Evolutionary conservation across 176 grass and related monocot species (phyloP), one percentile per base, ranked within the genome.

Genomic region (Miscanthus lutarioriparius): DNA sequence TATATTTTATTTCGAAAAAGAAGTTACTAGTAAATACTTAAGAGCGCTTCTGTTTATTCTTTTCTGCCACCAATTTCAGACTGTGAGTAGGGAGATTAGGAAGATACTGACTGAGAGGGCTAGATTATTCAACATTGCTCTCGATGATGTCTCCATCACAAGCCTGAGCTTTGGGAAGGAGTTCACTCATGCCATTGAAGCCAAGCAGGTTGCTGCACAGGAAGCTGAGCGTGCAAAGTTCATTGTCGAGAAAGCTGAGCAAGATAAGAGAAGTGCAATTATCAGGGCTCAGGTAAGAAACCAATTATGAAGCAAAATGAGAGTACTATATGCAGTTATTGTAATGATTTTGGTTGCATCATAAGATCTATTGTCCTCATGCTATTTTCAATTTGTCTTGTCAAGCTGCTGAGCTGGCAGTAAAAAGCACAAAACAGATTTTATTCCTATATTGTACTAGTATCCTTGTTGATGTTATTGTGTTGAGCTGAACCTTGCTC

Each of bases 51-150:
- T 87, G 33, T 64, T 53, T 84, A 10, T 30, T 70, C 39, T 6
- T 67, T 67, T 33, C 0, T 62, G 1, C 15, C 11, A 45, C 15
- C 43, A 66, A 56, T 54, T 88, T 37, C 43, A 97, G 95, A 85
- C 88, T 78, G 95, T 97, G 7, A 97, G 95, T 81, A 92, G 95
- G 77, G 92, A 94, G 78, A 97, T 97, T 62, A 84, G 95, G 66
- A 97, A 97, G 90, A 97, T 94, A 83, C 82, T 97, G 79, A 97
- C 95, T 14, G 95, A 97, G 70, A 90, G 92, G 36, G 95, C 92
- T 26, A 87, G 78, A 33, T 91, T 83, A 80, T 91, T 97, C 81
- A 94, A 90, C 51, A 90, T 97, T 72, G 91, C 89, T 1, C 87
- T 94, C 45, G 91, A 97, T 90, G 91, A 97, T 74, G 91, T 94